phyloP scores from a whole-genome alignment of 2,329 filamentous ascomycete species.

The Pseudogymnoascus sp. region DNA sequence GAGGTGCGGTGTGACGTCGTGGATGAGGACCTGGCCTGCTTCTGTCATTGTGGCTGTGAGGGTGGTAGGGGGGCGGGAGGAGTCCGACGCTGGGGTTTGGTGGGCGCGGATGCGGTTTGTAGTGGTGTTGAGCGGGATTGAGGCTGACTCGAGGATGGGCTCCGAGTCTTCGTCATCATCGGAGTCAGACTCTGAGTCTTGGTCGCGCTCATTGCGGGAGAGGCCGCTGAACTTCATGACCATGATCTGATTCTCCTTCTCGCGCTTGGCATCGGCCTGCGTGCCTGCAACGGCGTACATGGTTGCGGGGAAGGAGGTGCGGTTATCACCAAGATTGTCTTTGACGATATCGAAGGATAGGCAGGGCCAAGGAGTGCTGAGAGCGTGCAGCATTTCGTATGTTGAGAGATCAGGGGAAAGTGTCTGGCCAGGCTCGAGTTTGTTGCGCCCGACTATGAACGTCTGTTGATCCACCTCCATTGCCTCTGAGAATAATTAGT shows the following conservation, averaged over 20 bases:
- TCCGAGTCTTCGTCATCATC: constrained; percentile 66
- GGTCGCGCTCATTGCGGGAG: constrained; percentile 72
- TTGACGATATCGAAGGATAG: constrained; percentile 89
- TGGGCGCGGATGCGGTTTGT: constrained; percentile 90
- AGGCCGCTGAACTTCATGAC: constrained; percentile 94
- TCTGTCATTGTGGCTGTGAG: constrained; percentile 90
- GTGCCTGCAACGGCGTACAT: constrained; percentile 94
- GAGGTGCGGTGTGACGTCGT: constrained; percentile 88
- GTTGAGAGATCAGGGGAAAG: constrained; percentile 87
- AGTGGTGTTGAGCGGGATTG: constrained; percentile 76
- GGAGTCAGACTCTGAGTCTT: constrained; percentile 58
- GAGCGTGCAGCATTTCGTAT: constrained; percentile 93
- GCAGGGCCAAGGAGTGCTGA: constrained; percentile 94
- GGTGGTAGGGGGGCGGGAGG: constrained; percentile 67
- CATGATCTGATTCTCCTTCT: constrained; percentile 87
- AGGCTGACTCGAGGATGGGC: constrained; percentile 87
- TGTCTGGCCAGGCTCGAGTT: constrained; percentile 83
- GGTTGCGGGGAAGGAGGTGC: constrained; percentile 89
- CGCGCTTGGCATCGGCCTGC: constrained; percentile 69
- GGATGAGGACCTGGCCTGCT: constrained; percentile 78
- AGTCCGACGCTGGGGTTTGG: constrained; percentile 66
- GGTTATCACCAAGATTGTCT: constrained; percentile 78
- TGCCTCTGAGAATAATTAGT: constrained; percentile 44
- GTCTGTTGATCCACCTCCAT: constrained; percentile 94
- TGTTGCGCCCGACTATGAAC: constrained; percentile 91